Evolutionary conservation across 2,329 filamentous ascomycete genomes (phyloP), one percentile per base, ranked within the genome.

Genomic region (Beauveria pseudobassiana): DNA sequence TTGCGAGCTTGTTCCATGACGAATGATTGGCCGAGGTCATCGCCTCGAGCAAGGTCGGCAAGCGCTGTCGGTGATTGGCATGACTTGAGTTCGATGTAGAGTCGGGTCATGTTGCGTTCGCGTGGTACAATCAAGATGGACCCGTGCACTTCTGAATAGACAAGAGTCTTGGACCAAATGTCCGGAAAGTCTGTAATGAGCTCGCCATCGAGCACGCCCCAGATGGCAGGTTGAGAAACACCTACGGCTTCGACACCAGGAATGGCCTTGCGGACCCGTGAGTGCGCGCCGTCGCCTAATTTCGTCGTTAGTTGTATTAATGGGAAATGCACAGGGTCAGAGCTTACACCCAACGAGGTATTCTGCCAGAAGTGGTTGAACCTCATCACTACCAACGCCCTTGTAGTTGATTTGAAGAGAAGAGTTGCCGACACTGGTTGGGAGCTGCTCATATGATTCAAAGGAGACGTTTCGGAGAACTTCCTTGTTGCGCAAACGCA

Each of bases 51-150:
- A n/a, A 54, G 59, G 30, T 55, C 59, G 67, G 60, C 73, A 70
- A 63, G 80, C 75, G 38, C 74, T 69, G 67, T 77, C 79, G 30
- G 72, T 67, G 7, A 71, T 68, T 67, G 67, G 59, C 69, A 71
- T 16, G 78, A 74, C 71, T 83, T 83, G 60, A 84, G 77, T 71
- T 84, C 81, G 62, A 84, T 82, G 67, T 84, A 84, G 67, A 84
- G 77, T 51, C 88, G 82, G 0, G 87, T 90, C 81, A 90, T 85
- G 68, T 88, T 88, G 48, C 86, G 79, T 71, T 91, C 88, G 45
- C 88, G 82, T 5, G 88, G 88, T 59, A 90, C 87, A 71, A 89
- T 87, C n/a, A 91, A 78, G 51, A 90, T 85, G 0, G 87, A 88
- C 3, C 88, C 88, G 50, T 84, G 79, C 63, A 83, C 79, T 64